phyloP scores from a whole-genome alignment of 257 asterid genomes.

The Anisodus tanguticus region DNA sequence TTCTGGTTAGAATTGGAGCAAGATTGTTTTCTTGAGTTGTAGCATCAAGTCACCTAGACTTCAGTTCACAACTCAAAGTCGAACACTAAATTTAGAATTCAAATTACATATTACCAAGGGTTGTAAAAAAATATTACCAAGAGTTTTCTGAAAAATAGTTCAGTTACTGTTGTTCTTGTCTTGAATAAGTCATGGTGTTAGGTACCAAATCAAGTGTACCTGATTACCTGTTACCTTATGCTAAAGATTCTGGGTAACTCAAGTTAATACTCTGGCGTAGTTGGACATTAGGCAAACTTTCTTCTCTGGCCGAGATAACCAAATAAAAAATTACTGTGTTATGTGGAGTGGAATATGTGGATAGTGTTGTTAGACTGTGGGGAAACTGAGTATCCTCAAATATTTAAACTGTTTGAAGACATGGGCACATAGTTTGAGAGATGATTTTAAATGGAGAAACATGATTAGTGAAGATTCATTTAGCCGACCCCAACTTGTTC shows the following conservation, averaged over 20 bases:
- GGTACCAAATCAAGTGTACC: background rate
- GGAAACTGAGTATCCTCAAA: background rate
- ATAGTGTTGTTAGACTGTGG: background rate
- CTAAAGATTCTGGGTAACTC: background rate
- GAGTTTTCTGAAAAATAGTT: background rate
- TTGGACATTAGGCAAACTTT: background rate
- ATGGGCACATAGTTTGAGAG: background rate
- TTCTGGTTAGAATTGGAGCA: background rate
- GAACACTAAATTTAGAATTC: background rate
- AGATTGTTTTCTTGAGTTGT: background rate
- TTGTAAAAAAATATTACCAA: background rate
- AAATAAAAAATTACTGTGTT: background rate
- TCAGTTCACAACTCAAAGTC: background rate
- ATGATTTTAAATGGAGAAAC: constrained; percentile 11
- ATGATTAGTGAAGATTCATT: constrained; percentile 13
- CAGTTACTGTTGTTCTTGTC: constrained; percentile 3
- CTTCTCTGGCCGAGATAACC: background rate
- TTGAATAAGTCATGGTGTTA: background rate
- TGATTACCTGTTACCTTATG: background rate
- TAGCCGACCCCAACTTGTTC: background rate
- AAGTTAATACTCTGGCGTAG: background rate
- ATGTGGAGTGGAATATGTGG: background rate
- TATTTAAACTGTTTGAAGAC: background rate
- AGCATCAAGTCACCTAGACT: background rate
- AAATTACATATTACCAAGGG: constrained; percentile 5